A percentile compares a stretch with the other conserved stretches of the same genome.
Evolutionary conservation across 2,329 filamentous ascomycete species (phyloP).

Genomic region (Sclerotinia borealis): DNA sequence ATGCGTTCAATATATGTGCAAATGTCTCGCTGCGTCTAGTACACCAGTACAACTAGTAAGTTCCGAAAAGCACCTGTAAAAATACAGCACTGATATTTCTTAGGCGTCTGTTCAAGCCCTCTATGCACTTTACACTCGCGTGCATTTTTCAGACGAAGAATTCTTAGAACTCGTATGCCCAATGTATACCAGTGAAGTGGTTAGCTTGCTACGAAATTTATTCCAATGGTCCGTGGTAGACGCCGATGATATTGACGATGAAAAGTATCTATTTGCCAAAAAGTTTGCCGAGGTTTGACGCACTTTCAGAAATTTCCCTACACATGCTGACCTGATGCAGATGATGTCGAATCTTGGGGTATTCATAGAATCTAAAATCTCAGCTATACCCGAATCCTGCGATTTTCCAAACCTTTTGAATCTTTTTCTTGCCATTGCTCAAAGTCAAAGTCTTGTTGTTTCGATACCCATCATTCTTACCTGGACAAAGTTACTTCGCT

Average conservation of each 20-base stretch:
- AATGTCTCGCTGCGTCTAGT: constrained; percentile 63
- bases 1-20: constrained; percentile 64
- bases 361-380: constrained; percentile 73
- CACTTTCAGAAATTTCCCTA: not conserved
- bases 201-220: constrained; percentile 65
- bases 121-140: constrained; percentile 73
- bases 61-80: constrained; percentile 6
- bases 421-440: constrained; percentile 71
- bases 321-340: constrained; percentile 38
- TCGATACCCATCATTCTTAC: constrained; percentile 89
- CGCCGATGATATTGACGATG: constrained; percentile 77
- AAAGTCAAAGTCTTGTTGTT: constrained; percentile 81
- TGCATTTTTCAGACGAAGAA: constrained; percentile 69
- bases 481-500: constrained; percentile 77
- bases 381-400: constrained; percentile 55
- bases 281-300: constrained; percentile 78
- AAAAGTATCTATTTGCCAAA: constrained; percentile 87
- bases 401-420: constrained; percentile 72
- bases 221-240: constrained; percentile 77
- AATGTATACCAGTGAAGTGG: constrained; percentile 67
- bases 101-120: constrained; percentile 76
- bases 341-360: constrained; percentile 80
- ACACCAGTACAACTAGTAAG: constrained; percentile 68
- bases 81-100: constrained; percentile 18
- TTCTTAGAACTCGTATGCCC: constrained; percentile 72